Evolutionary conservation across 176 grass and related monocot genomes (phyloP).

Genomic region (Thalia dealbata): DNA sequence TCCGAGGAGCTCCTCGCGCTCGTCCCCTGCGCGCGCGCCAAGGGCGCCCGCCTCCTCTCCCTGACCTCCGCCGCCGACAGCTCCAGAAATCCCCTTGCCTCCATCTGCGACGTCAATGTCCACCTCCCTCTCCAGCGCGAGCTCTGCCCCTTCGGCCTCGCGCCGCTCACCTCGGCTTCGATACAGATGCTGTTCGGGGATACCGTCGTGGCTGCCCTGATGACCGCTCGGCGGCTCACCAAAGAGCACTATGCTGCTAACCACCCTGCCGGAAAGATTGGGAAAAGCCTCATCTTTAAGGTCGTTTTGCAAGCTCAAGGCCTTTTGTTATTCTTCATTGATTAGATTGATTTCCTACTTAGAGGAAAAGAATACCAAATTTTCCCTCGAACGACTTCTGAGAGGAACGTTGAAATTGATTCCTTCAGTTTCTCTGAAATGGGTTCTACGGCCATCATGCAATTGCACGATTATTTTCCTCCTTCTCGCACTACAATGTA

Average conservation of each 20-base stretch:
- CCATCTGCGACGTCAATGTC: slow-evolving; percentile 69
- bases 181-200: slow-evolving; percentile 93
- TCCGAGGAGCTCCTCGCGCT: slow-evolving; percentile 84
- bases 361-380: not conserved
- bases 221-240: slow-evolving; percentile 50
- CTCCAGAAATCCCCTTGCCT: slow-evolving; percentile 43
- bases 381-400: not conserved
- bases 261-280: slow-evolving; percentile 94
- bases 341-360: not conserved
- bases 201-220: slow-evolving; percentile 72
- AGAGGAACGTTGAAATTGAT: not conserved
- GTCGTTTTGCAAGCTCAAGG: slow-evolving; percentile 13
- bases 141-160: slow-evolving; percentile 84
- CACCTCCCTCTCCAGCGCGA: slow-evolving; percentile 94
- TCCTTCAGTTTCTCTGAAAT: not conserved
- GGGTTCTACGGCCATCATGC: not conserved
- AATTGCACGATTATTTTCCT: not conserved
- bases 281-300: slow-evolving; percentile 95
- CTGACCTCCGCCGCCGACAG: slow-evolving; percentile 57
- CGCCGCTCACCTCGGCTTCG: slow-evolving; percentile 72
- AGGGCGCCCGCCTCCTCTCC: slow-evolving; percentile 61
- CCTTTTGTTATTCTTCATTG: not conserved
- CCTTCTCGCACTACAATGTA: not conserved
- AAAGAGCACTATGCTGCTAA: slow-evolving; percentile 74
- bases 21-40: slow-evolving; percentile 70